Evolutionary conservation across 345 rosid species (phyloP).

Genomic region (Pistacia atlantica): DNA sequence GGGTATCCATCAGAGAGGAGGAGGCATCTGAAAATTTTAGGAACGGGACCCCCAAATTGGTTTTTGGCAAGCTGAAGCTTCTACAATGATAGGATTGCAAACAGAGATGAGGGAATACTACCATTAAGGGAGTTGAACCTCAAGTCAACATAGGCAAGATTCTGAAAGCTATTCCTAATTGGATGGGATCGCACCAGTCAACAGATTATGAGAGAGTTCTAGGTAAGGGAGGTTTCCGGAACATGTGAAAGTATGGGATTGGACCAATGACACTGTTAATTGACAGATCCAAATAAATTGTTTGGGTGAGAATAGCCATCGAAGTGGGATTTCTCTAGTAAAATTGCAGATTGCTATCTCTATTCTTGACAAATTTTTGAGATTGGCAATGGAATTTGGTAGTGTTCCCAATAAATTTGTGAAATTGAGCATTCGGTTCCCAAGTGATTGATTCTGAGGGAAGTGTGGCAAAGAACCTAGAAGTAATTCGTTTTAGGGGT

Average conservation of each 20-base stretch:
- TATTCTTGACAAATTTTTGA: constrained; percentile 29
- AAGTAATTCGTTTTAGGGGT: constrained; percentile 18
- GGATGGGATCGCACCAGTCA: constrained; percentile 32
- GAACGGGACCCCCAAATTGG: constrained; percentile 27
- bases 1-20: constrained; percentile 11
- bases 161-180: constrained; percentile 25
- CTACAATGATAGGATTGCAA: constrained; percentile 20
- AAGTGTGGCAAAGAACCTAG: constrained; percentile 17
- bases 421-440: constrained; percentile 18
- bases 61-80: constrained; percentile 25
- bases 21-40: neutral
- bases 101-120: constrained; percentile 32
- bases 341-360: neutral
- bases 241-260: constrained; percentile 30
- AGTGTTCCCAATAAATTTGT: constrained; percentile 30
- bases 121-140: constrained; percentile 34
- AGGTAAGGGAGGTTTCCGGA: constrained; percentile 27
- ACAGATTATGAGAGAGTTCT: constrained; percentile 29
- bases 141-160: constrained; percentile 36
- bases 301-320: constrained; percentile 13
- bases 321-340: constrained; percentile 27
- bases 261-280: constrained; percentile 29
- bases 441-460: constrained; percentile 24
- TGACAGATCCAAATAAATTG: constrained; percentile 34
- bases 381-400: constrained; percentile 27